These are phyloP conservation scores for Phytopythium mirpurense DNA, from an alignment of 352 stramenopile species.

Conservation along the genomic window DNA sequence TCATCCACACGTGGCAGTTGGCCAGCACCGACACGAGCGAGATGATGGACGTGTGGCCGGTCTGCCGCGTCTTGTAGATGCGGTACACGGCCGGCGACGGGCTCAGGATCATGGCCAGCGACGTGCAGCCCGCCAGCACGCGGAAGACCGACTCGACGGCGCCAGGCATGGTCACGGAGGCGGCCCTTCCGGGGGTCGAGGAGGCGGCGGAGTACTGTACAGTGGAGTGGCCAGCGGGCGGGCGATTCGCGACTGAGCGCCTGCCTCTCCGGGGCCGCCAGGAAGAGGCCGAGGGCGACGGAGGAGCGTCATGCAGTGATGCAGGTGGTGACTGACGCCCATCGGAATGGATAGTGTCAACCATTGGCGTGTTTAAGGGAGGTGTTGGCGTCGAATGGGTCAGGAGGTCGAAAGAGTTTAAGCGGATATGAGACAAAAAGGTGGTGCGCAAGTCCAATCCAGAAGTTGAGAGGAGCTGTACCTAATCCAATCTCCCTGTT, in stretches of 20 bases:
- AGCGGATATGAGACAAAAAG: no score
- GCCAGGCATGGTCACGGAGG: slow-evolving; percentile 10
- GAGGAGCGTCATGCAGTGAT: not conserved
- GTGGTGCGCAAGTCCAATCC: slow-evolving; percentile 4
- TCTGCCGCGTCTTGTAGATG: slow-evolving; percentile 37
- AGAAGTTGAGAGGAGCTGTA: slow-evolving; percentile 2
- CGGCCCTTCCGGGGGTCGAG: no score
- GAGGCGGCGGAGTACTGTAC: not conserved
- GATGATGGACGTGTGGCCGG: slow-evolving; percentile 32
- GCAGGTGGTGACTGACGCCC: not conserved
- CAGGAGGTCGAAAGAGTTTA: no score
- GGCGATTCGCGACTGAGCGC: slow-evolving; percentile 2
- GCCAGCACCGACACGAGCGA: slow-evolving; percentile 36
- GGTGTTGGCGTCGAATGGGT: no score
- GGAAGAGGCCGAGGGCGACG: no score
- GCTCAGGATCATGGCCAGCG: slow-evolving; percentile 39
- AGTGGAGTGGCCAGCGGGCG: not conserved
- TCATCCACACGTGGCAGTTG: slow-evolving; percentile 40
- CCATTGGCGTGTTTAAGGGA: no score
- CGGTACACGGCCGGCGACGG: slow-evolving; percentile 29
- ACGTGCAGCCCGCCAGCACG: slow-evolving; percentile 27
- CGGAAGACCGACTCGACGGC: slow-evolving; percentile 27
- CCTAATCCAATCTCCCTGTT: no score
- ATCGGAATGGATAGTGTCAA: not conserved
- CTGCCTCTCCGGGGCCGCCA: not conserved